Conservation (phyloP, 352 stramenopile species). For the Globisporangium megalacanthum region DNA sequence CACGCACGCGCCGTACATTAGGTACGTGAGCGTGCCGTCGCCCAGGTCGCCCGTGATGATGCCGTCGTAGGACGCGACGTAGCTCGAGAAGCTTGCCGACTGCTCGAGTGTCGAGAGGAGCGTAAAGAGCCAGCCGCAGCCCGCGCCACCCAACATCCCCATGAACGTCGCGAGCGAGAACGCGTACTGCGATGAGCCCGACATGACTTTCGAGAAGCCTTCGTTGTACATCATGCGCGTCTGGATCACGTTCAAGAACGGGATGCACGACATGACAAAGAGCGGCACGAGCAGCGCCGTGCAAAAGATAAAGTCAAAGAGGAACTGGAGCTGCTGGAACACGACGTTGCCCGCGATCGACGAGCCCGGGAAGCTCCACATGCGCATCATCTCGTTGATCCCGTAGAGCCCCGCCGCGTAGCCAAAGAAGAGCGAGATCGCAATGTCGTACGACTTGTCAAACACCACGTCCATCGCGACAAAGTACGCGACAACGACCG, state of each 20-base stretch:
- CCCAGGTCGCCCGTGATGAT: conserved; percentile 43
- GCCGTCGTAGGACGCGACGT: conserved; percentile 48
- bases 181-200: conserved; percentile 70
- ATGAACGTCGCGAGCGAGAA: conserved; percentile 68
- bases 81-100: conserved; percentile 62
- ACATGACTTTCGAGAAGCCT: conserved; percentile 78
- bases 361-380: conserved; percentile 57
- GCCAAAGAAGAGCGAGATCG: conserved; percentile 56
- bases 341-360: conserved; percentile 47
- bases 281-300: conserved; percentile 56
- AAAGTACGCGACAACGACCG: conserved; percentile 38
- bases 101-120: conserved; percentile 59
- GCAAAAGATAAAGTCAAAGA: conserved; percentile 80
- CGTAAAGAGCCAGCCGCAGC: conserved; percentile 65
- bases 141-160: conserved; percentile 50
- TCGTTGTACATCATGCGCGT: conserved; percentile 87
- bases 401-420: conserved; percentile 60
- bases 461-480: conserved; percentile 34
- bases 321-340: conserved; percentile 73
- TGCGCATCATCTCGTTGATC: conserved; percentile 68
- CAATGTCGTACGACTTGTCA: conserved; percentile 31
- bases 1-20: conserved; percentile 43
- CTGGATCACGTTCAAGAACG: conserved; percentile 78
- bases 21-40: conserved; percentile 51
- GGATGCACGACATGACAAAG: conserved; percentile 60